These are phyloP conservation scores for Capsicum pubescens DNA, from an alignment of 257 asterid species.

Conservation along the genomic window DNA sequence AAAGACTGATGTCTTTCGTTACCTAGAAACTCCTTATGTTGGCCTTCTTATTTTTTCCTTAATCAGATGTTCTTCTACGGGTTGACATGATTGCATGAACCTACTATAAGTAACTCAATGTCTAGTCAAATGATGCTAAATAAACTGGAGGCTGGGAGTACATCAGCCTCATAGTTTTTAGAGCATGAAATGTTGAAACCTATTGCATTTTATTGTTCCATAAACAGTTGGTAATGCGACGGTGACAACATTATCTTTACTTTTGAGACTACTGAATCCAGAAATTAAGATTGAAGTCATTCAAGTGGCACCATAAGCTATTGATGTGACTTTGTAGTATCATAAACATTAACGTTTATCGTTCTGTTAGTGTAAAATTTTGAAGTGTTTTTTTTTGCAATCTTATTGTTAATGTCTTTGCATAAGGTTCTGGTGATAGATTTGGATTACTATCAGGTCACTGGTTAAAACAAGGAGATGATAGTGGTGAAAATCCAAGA, in stretches of 20 bases:
- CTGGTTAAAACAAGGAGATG: neutral
- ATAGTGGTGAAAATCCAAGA: neutral
- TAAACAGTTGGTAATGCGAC: slow-evolving; percentile 68
- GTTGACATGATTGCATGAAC: neutral
- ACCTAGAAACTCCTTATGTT: neutral
- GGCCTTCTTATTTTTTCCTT: neutral
- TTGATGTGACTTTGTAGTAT: neutral
- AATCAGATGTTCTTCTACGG: neutral
- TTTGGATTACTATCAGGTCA: neutral
- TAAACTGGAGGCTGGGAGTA: neutral
- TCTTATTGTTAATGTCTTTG: neutral
- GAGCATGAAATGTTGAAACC: neutral
- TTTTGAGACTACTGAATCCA: slow-evolving; percentile 66
- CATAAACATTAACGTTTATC: neutral
- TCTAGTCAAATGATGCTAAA: neutral
- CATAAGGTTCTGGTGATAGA: neutral
- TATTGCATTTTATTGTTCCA: slow-evolving; percentile 32
- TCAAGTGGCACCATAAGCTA: neutral
- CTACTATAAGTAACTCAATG: neutral
- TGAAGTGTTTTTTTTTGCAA: too few relatives aligned
- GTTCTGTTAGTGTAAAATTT: neutral
- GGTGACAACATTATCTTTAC: slow-evolving; percentile 61
- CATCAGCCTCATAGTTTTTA: neutral
- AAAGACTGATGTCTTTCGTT: neutral
- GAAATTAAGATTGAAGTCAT: slow-evolving; percentile 14